A percentile compares a stretch with the other conserved stretches of the same genome.
Evolutionary conservation across 108 stramenopile species (phyloP).

Genomic region (Aurantiochytrium sp.): DNA sequence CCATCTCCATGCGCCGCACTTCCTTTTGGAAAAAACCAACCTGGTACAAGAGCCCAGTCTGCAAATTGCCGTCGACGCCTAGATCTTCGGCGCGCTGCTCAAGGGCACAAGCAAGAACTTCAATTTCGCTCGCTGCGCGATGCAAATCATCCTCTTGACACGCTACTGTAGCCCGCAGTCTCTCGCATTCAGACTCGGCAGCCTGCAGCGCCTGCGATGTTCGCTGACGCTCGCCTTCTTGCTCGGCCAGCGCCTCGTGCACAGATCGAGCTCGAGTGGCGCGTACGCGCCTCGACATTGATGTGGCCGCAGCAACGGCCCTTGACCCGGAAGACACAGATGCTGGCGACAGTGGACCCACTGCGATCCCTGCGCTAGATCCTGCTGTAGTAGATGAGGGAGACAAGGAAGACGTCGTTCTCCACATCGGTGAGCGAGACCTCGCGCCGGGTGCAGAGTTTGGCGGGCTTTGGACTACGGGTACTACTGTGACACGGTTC

Average conservation of each 20-base stretch:
- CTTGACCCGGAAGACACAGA: not conserved
- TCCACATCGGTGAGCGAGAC: no score
- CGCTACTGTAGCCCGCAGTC: not conserved
- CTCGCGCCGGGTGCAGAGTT: no score
- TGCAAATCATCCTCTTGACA: conserved; percentile 6
- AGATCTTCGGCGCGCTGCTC: conserved; percentile 14
- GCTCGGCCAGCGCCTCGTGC: not conserved
- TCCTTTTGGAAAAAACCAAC: not conserved
- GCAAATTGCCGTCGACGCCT: not conserved
- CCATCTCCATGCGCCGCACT: not conserved
- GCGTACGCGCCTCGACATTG: not conserved
- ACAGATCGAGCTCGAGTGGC: not conserved
- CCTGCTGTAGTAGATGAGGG: not conserved
- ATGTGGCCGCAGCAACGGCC: not conserved
- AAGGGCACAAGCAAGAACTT: not conserved
- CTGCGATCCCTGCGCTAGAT: not conserved
- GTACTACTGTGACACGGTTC: no score
- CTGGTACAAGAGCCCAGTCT: not conserved
- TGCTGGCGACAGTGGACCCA: not conserved
- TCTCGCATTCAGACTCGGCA: not conserved
- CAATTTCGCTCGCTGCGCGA: not conserved
- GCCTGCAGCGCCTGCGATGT: not conserved
- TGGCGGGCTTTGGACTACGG: no score
- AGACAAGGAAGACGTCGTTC: no score
- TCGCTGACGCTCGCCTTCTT: not conserved